Evolutionary conservation across 805 yeast species (phyloP).

Genomic region (Dipodascus albidus): DNA sequence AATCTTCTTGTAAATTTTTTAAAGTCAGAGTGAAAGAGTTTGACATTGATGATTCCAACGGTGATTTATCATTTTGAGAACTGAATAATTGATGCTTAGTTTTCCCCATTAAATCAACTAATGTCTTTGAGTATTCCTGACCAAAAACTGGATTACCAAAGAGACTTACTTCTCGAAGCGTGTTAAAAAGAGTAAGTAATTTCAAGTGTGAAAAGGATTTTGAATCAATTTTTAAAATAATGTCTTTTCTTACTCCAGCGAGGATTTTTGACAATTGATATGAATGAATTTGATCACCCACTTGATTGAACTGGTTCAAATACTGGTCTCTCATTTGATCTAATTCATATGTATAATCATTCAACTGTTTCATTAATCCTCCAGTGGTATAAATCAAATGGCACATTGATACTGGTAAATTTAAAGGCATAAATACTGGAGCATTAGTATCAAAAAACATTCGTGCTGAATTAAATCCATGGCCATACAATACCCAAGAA

Average conservation of each 20-base stretch:
- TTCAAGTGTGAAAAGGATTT: background rate
- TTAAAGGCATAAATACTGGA: background rate
- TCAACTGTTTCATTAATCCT: background rate
- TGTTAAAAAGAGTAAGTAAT: background rate
- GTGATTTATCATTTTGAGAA: background rate
- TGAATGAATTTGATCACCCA: background rate
- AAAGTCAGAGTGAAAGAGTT: background rate
- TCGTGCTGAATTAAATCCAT: background rate
- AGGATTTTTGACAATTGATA: background rate
- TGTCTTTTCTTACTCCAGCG: background rate
- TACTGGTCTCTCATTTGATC: background rate
- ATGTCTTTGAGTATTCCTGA: conserved; percentile 1
- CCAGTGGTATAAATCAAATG: background rate
- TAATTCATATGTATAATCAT: background rate
- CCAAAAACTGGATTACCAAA: background rate
- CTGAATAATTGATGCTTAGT: background rate
- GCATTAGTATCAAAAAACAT: background rate
- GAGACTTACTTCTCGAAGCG: background rate
- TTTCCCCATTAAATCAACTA: background rate
- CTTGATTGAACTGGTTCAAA: background rate
- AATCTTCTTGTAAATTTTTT: background rate
- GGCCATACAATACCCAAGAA: conserved; percentile 3
- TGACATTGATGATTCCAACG: background rate
- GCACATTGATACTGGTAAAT: background rate
- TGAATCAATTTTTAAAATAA: background rate